A percentile compares a stretch with the other conserved stretches of the same genome.
These are phyloP conservation scores for Oryza officinalis DNA, from an alignment of 176 grass and related monocot species.

Conservation along the genomic window DNA sequence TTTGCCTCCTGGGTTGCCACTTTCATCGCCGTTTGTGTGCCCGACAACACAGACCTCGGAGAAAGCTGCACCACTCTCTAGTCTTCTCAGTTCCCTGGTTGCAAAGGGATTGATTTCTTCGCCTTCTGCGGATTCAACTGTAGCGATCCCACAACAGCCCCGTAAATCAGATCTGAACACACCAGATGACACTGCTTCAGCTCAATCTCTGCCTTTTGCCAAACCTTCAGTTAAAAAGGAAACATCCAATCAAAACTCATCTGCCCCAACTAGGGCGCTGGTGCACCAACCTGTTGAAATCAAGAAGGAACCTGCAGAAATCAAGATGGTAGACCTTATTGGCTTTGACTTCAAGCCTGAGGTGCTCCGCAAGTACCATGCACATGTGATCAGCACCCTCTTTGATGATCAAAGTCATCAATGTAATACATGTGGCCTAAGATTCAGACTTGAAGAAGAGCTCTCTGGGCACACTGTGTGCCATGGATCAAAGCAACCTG, in stretches of 20 bases:
- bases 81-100: slow-evolving; percentile 88
- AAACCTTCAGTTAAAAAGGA: slow-evolving; percentile 41
- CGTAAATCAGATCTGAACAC: slow-evolving; percentile 33
- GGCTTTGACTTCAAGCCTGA: slow-evolving; percentile 80
- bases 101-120: slow-evolving; percentile 92
- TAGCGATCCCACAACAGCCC: slow-evolving; percentile 21
- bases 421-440: slow-evolving; percentile 72
- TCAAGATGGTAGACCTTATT: slow-evolving; percentile 49
- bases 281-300: slow-evolving; percentile 31
- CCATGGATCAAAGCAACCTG: slow-evolving; percentile 43
- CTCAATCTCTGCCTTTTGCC: background rate
- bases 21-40: slow-evolving; percentile 35
- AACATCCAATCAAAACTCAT: slow-evolving; percentile 23
- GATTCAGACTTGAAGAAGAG: slow-evolving; percentile 68
- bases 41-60: slow-evolving; percentile 26
- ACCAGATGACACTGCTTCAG: slow-evolving; percentile 30
- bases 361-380: slow-evolving; percentile 70
- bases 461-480: slow-evolving; percentile 53
- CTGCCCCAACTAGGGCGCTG: background rate
- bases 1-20: slow-evolving; percentile 69
- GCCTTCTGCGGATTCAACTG: slow-evolving; percentile 49
- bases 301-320: slow-evolving; percentile 26
- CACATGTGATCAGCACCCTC: slow-evolving; percentile 62
- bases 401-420: slow-evolving; percentile 71
- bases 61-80: slow-evolving; percentile 67